phyloP scores from a whole-genome alignment of 1,139 yeast species.

The Taiozyma sp. region DNA sequence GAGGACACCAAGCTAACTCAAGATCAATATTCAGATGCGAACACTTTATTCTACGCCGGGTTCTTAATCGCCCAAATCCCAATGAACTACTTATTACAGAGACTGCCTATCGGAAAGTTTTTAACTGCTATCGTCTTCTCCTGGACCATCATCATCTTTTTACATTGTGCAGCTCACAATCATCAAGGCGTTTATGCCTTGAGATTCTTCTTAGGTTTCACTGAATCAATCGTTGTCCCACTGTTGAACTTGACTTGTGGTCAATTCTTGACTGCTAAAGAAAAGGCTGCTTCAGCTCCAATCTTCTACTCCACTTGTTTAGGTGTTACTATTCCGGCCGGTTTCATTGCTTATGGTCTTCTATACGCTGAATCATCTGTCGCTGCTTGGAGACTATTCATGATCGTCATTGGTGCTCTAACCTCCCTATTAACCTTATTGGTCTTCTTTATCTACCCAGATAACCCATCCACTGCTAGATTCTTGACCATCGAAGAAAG shows the following conservation, averaged over 20 bases:
- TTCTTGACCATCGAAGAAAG: conserved; percentile 47
- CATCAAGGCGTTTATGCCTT: conserved; percentile 38
- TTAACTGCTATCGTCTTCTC: conserved; percentile 28
- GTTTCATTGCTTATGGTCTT: conserved; percentile 46
- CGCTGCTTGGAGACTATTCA: conserved; percentile 42
- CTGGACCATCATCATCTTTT: conserved; percentile 38
- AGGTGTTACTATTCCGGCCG: conserved; percentile 40
- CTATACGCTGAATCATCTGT: conserved; percentile 21
- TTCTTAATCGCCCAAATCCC: conserved; percentile 34
- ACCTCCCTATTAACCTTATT: conserved; percentile 41
- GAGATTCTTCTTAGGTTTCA: conserved; percentile 43
- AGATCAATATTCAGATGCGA: conserved; percentile 33
- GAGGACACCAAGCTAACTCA: conserved; percentile 34
- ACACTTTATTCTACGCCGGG: conserved; percentile 36
- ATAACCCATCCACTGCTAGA: conserved; percentile 43
- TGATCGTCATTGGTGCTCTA: conserved; percentile 43
- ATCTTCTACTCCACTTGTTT: conserved; percentile 47
- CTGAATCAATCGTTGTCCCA: conserved; percentile 47
- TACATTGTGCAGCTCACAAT: conserved; percentile 34
- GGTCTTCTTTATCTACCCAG: conserved; percentile 44
- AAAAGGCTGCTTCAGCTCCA: conserved; percentile 44
- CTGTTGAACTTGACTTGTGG: conserved; percentile 49
- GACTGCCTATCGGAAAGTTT: conserved; percentile 31
- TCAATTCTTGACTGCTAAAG: conserved; percentile 44
- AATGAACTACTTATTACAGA: conserved; percentile 31